Evolutionary conservation across 2,329 filamentous ascomycete genomes (phyloP), one percentile per base, ranked within the genome.

Genomic region (Zasmidium citrigriseum): DNA sequence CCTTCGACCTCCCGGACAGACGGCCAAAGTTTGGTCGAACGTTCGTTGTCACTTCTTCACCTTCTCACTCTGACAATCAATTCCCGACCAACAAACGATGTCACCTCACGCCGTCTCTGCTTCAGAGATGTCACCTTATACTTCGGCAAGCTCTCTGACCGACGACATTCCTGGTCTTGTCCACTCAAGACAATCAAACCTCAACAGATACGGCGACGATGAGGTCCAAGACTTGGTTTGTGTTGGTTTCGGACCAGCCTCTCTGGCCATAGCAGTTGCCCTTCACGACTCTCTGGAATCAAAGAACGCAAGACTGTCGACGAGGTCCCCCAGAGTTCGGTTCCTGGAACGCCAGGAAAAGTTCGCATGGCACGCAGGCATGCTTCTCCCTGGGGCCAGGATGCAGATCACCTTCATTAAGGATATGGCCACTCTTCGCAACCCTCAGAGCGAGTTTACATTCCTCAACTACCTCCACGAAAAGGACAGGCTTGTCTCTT

Each of bases 351-450:
- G 90, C 74, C 93, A 98, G 76, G 71, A 80, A 27, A 78, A 82
- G 49, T 98, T 98, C 71, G 86, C 89, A 58, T 98, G 93, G 93
- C 93, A 98, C 75, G 87, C 91, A 0, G 93, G 93, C 59, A 98
- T 98, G 93, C 86, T 97, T 59, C 84, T 98, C 2, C 91, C 92
- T 0, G 93, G 92, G 4, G 90, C 93, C 53, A 92, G 89, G 77
- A 98, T 98, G 93, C 93, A 98, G 73, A 98, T 98, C 67, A 96
- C 91, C 10, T 98, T 96, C 79, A 84, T 98, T 78, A 98, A 98
- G 78, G 93, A 98, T 72, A 85, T 98, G 74, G 93, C 93, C 2
- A 95, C 91, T 2, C 82, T 96, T 66, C 85, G 93, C 58, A 88
- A 98, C 72, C 93, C 93, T 7, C 86, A 89, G 63, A 96, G 90